Evolutionary conservation across 306 rosid genomes (phyloP).

Genomic region (Lathyrus oleraceus): DNA sequence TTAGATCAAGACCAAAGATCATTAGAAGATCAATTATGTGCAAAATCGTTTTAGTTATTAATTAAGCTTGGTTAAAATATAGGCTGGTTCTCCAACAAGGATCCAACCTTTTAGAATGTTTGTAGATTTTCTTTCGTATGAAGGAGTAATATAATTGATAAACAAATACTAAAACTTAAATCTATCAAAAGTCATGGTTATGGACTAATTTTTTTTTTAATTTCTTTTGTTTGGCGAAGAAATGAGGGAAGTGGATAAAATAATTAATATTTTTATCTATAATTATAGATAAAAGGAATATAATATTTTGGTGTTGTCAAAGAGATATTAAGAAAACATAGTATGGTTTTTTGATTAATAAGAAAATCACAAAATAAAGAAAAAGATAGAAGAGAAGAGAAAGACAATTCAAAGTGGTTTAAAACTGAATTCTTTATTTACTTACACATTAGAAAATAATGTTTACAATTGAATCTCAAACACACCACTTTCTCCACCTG

Average conservation of each 20-base stretch:
- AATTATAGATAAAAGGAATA: no score
- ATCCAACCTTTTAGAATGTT: conserved; percentile 17
- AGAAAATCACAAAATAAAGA: no score
- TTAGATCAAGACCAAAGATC: neutral
- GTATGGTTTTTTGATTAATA: no score
- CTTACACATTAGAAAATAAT: no score
- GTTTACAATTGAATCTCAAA: no score
- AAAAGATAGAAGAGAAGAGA: no score
- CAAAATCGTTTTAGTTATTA: neutral
- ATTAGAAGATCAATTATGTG: conserved; percentile 2
- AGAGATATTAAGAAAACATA: no score
- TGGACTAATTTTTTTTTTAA: neutral
- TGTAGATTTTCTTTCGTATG: conserved; percentile 11
- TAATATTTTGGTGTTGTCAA: no score
- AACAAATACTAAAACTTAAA: conserved; percentile 16
- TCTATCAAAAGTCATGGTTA: neutral
- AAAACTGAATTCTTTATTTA: no score
- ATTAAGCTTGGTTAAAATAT: neutral
- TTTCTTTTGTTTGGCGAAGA: neutral
- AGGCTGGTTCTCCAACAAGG: conserved; percentile 12
- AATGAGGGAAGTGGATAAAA: neutral
- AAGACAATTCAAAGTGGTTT: no score
- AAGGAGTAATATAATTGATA: neutral
- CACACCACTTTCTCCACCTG: no score
- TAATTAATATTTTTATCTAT: neutral